These are phyloP conservation scores for Hymenotorrendiella dingleyae DNA, from an alignment of 2,329 filamentous ascomycete species.

Conservation along the genomic window DNA sequence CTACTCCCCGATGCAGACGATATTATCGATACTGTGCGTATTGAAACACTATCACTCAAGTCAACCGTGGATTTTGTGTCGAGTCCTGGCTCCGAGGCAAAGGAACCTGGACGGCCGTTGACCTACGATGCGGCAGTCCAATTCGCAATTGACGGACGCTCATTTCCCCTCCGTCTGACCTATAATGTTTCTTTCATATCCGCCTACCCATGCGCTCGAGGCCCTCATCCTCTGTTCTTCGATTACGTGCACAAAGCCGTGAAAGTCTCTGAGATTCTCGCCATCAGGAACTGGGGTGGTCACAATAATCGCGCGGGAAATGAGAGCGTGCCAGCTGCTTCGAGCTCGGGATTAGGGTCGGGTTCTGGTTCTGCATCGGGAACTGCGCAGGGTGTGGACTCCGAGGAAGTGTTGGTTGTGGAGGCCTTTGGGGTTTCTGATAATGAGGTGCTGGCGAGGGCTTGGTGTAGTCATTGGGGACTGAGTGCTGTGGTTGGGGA, in stretches of 20 bases:
- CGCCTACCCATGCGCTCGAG: slow-evolving; percentile 58
- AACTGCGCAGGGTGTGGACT: slow-evolving; percentile 40
- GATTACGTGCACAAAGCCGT: slow-evolving; percentile 59
- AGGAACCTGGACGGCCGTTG: slow-evolving; percentile 32
- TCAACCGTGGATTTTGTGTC: slow-evolving; percentile 38
- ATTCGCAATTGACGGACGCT: slow-evolving; percentile 57
- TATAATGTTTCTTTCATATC: slow-evolving; percentile 62
- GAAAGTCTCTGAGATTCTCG: slow-evolving; percentile 58
- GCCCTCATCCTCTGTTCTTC: slow-evolving; percentile 65
- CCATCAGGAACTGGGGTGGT: slow-evolving; percentile 57
- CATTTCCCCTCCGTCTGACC: slow-evolving; percentile 56
- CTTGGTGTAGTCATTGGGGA: slow-evolving; percentile 74
- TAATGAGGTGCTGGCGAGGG: slow-evolving; percentile 69
- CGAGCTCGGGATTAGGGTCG: too few relatives aligned
- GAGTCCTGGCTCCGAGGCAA: slow-evolving; percentile 3
- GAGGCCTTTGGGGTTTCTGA: slow-evolving; percentile 68
- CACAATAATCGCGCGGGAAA: slow-evolving; percentile 4
- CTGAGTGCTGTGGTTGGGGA: slow-evolving; percentile 66
- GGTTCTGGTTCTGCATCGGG: neutral
- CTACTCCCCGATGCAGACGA: slow-evolving; percentile 47
- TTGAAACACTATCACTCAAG: slow-evolving; percentile 61
- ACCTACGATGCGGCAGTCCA: slow-evolving; percentile 56
- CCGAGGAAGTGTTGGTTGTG: slow-evolving; percentile 63
- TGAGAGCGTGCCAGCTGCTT: slow-evolving; percentile 1
- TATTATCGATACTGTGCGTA: slow-evolving; percentile 58